Evolutionary conservation across 306 rosid genomes (phyloP).

Genomic region (Dicorynia guianensis): DNA sequence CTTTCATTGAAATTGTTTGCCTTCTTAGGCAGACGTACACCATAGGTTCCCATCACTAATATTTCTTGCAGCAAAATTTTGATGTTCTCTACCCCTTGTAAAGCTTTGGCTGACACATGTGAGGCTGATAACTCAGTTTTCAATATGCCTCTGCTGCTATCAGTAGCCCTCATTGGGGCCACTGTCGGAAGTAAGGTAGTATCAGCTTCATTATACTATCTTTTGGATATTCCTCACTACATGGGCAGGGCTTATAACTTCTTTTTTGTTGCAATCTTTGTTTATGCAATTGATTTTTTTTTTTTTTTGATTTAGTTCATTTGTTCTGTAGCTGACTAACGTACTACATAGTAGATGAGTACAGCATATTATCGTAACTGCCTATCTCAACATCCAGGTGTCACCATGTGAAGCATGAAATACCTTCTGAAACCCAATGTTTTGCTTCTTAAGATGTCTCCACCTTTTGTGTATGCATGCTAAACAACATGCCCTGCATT

Average conservation of each 20-base stretch:
- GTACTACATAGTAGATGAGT: neutral
- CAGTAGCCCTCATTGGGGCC: conserved; percentile 95
- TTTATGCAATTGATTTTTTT: conserved; percentile 15
- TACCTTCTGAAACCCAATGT: conserved; percentile 34
- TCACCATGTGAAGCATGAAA: conserved; percentile 6
- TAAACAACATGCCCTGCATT: neutral
- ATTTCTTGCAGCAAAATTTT: conserved; percentile 64
- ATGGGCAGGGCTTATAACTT: conserved; percentile 6
- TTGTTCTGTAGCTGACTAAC: neutral
- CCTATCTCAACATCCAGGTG: conserved; percentile 13
- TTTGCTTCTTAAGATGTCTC: conserved; percentile 9
- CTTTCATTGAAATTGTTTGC: conserved; percentile 31
- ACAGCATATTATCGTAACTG: neutral
- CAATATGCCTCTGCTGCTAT: conserved; percentile 85
- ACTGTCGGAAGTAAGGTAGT: conserved; percentile 88
- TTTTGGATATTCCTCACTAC: conserved; percentile 11
- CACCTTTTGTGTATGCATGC: neutral
- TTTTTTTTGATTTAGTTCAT: conserved; percentile 17
- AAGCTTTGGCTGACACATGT: conserved; percentile 90
- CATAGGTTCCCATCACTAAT: conserved; percentile 54
- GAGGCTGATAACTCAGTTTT: conserved; percentile 68
- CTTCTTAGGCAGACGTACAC: conserved; percentile 57
- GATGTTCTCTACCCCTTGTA: conserved; percentile 69
- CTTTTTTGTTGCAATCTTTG: neutral
- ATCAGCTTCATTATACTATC: conserved; percentile 33